Base-by-base conservation (phyloP, 768 basidiomycete genomes). In the Clitopilus hobsonii region DNA sequence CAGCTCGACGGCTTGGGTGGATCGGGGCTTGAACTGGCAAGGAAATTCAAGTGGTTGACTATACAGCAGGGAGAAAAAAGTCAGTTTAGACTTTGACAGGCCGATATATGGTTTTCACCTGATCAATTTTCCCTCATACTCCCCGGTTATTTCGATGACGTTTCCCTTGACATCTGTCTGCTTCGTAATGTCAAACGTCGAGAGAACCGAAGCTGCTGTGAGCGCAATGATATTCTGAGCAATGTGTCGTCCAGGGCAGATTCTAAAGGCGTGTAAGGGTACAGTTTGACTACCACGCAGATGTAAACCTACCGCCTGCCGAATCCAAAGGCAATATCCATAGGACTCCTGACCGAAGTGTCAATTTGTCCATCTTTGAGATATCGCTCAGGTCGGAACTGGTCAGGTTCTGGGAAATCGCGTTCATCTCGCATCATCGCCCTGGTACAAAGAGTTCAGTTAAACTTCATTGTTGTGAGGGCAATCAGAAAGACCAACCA, bases 331-430 rank as follows among this genome's bases (percentile, higher is more conserved):
- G 16, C 48, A 49, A 49, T 27, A 22, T 49, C 27, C 23, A 49
- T 7, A 16, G 27, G 18, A 10, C 22, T 24, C 16, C 48, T 16
- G n/a, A 49, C 48, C 48, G 18, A 24, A 6, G 16, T 16, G 48
- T 67, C 54, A 11, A 62, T 47, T 29, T 59, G 51, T 3, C 65
- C 65, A 28, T 65, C 59, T 2, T 22, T 49, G 18, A 49, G 48
- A 54, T 68, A 74, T 2, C 73, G 63, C 24, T 70, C 72, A 7
- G 72, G 72, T 13, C 58, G 52, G 57, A 72, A 74, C 24, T 5
- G 29, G 0, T 62, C 51, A 14, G 71, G 68, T 3, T 72, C 61
- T 7, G 66, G 63, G 54, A 69, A 73, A 36, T 55, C 61, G 18
- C 54, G 45, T 49, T 64, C 62, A 18, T 74, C 60, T 47, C 60